Evolutionary conservation across 2,329 filamentous ascomycete species (phyloP), one percentile per base, ranked within the genome.

Genomic region (Huntiella decipiens): DNA sequence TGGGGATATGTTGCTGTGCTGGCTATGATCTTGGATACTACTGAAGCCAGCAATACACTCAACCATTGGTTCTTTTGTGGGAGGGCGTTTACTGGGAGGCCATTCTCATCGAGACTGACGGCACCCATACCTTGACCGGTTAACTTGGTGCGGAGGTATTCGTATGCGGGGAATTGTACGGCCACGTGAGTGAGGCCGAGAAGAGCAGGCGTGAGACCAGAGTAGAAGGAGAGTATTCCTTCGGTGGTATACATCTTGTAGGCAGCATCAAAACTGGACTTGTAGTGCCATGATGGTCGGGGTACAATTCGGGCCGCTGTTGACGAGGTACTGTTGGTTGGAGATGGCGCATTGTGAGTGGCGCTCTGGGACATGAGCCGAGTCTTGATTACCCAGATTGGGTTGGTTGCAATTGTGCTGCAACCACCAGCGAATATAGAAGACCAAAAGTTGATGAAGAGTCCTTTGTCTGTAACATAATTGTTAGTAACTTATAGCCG

Each of bases 371-470:
- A 94, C 91, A 96, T 96, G 54, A 98, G 73, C 53, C 91, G 74
- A 42, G 91, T 98, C 64, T 98, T 98, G 66, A 98, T 94, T 34
- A 98, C 91, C 91, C 91, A 98, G 51, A 98, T 98, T 1, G 91
- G 91, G 61, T 96, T 98, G 17, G 91, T 98, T 51, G 80, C 82
- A 52, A 96, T 71, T 3, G 91, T 98, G 53, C 87, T 95, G 64
- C 82, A 94, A 51, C 78, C 86, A 45, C 91, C 91, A 17, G 88
- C 91, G 47, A 86, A 73, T 50, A 98, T 75, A 7, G 91, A 94
- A 16, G 91, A 91, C 67, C 82, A 87, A 53, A 91, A 80, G 57
- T 84, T 85, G 55, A 88, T 74, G 38, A 85, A 60, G 64, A 52
- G 46, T 31, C 44, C 44, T 17, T 49, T 40, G 15, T 51, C 51